Evolutionary conservation across 2,329 filamentous ascomycete genomes (phyloP), one percentile per base, ranked within the genome.

Genomic region (Hypoxylon sp.): DNA sequence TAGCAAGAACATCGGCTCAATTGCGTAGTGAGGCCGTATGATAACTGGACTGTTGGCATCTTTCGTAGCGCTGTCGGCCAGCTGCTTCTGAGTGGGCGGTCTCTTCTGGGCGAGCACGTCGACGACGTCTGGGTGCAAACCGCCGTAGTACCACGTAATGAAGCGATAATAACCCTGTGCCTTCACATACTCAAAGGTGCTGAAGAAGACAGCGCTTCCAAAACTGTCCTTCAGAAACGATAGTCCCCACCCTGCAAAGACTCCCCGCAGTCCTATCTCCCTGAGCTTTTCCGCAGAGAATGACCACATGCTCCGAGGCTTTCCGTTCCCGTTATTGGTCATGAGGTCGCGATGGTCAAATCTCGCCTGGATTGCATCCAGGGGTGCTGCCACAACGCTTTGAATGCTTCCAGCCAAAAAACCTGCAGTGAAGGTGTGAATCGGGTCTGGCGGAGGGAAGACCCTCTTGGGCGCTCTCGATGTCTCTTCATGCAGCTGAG

Each of bases 121-220:
- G 57, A 89, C 80, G 11, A 83, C 83, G 35, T 88, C 84, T 44
- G 84, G 82, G 30, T 83, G 85, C 25, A 89, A 78, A 0, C 85
- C 85, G 30, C 89, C 88, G 72, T 94, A 94, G 77, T 90, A 92
- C 82, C 87, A 89, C 13, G 86, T 87, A 33, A 94, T 87, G 75
- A 92, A 94, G 49, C 82, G 82, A 79, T 93, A 93, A 80, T 92
- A 92, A 11, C 85, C 85, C 77, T 94, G 92, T 10, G 89, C 90
- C 77, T 94, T 94, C 75, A 94, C 82, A 53, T 89, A 92, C 80
- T 95, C 92, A 70, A 95, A 94, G 0, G 87, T 88, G 73, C 87
- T 88, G 79, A 95, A 95, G 84, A 93, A 93, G 17, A 92, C 79
- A 37, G 89, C 91, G 59, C 87, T 89, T 11, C 91, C 91, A 5